phyloP scores from a whole-genome alignment of 768 basidiomycete species.

The Postia placenta region DNA sequence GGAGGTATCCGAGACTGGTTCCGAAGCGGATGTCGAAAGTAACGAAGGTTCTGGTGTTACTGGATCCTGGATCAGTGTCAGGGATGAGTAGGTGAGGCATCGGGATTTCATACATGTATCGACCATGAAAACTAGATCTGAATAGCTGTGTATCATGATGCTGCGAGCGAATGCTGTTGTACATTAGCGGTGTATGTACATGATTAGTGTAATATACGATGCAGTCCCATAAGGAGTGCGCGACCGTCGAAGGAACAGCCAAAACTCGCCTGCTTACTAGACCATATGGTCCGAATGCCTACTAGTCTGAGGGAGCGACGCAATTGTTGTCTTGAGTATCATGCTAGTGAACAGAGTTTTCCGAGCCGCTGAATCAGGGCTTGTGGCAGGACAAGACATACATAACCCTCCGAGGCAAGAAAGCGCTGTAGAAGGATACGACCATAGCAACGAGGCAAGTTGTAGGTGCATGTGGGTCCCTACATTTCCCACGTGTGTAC shows the following conservation, averaged over 20 bases:
- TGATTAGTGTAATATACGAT: neutral
- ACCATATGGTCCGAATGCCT: too few species aligned
- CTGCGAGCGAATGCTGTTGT: neutral
- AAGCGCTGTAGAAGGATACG: neutral
- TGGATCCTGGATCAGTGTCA: constrained; percentile 68
- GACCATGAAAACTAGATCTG: neutral
- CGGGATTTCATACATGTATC: neutral
- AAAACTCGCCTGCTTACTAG: too few species aligned
- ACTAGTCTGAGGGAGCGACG: too few species aligned
- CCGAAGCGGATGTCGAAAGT: constrained; percentile 68
- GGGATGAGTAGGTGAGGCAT: constrained; percentile 1
- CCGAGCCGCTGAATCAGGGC: too few species aligned
- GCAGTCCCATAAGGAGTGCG: neutral
- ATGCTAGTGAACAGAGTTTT: too few species aligned
- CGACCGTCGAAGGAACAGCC: too few species aligned
- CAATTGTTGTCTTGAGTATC: too few species aligned
- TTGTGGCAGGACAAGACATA: too few species aligned
- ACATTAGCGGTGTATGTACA: constrained; percentile 3
- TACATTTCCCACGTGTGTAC: neutral
- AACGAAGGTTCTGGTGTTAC: constrained; percentile 44
- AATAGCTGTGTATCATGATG: neutral
- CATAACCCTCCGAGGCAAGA: neutral
- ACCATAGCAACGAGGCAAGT: too few species aligned
- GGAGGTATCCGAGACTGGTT: constrained; percentile 39
- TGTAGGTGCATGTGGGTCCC: neutral